These are phyloP conservation scores for Tuber indicum DNA, from an alignment of 495 filamentous ascomycete genomes.

Conservation along the genomic window DNA sequence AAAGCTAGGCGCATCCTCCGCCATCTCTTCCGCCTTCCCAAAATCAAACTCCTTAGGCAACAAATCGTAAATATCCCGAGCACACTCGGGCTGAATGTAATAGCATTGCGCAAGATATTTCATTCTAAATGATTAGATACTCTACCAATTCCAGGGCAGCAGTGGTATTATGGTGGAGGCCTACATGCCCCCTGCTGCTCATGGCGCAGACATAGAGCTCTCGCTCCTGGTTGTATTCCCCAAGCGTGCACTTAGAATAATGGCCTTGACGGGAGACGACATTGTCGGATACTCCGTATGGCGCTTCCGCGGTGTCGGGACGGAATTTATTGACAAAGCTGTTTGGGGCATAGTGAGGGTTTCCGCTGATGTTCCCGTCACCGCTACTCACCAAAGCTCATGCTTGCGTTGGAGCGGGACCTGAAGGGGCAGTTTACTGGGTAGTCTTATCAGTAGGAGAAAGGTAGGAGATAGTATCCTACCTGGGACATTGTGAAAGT, in stretches of 20 bases:
- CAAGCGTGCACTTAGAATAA: constrained; percentile 51
- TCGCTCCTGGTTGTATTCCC: constrained; percentile 51
- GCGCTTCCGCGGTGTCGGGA: constrained; percentile 51
- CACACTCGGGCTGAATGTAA: constrained; percentile 49
- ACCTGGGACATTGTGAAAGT: constrained; percentile 47
- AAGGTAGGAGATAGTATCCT: neutral
- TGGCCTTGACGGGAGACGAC: constrained; percentile 51
- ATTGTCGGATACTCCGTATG: constrained; percentile 50
- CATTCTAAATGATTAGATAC: constrained; percentile 44
- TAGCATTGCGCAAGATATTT: constrained; percentile 54
- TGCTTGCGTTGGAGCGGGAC: constrained; percentile 44
- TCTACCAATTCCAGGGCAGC: constrained; percentile 45
- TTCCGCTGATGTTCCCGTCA: constrained; percentile 51
- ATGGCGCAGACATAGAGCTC: constrained; percentile 51
- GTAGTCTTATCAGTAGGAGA: neutral
- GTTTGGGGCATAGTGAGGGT: constrained; percentile 52
- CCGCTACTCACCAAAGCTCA: constrained; percentile 50
- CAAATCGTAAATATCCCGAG: constrained; percentile 47
- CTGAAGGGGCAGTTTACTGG: constrained; percentile 51
- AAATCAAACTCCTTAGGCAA: constrained; percentile 48
- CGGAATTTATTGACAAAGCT: constrained; percentile 54
- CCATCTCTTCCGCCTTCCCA: constrained; percentile 43
- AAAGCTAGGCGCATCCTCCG: constrained; percentile 42
- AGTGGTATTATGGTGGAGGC: constrained; percentile 49
- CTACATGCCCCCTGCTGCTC: constrained; percentile 45